A percentile compares a stretch with the other conserved stretches of the same genome.
Evolutionary conservation across 768 basidiomycete genomes (phyloP).

Genomic region (Porphyrellus cyaneotinctus): DNA sequence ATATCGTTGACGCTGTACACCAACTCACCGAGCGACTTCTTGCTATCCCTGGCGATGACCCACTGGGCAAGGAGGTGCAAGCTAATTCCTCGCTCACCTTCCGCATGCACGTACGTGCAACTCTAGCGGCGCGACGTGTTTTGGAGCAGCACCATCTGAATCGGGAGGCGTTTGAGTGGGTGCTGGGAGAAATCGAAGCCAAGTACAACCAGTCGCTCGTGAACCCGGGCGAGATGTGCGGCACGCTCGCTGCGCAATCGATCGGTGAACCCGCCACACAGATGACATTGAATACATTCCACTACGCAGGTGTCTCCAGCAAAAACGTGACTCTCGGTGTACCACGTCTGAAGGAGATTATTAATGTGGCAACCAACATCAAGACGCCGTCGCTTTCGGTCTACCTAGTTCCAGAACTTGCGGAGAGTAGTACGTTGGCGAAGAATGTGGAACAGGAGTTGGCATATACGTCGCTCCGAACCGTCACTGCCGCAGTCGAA

Average conservation of each 20-base stretch:
- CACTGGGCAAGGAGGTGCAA: slow-evolving; percentile 73
- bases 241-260: slow-evolving; percentile 95
- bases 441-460: slow-evolving; percentile 92
- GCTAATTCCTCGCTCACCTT: slow-evolving; percentile 88
- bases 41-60: slow-evolving; percentile 84
- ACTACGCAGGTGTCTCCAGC: slow-evolving; percentile 99
- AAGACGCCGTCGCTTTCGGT: slow-evolving; percentile 97
- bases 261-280: slow-evolving; percentile 99
- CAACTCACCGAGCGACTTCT: slow-evolving; percentile 74
- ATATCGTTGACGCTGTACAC: slow-evolving; percentile 77
- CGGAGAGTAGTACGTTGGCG: slow-evolving; percentile 56
- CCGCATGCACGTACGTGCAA: slow-evolving; percentile 88
- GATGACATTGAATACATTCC: slow-evolving; percentile 99
- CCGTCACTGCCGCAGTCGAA: slow-evolving; percentile 91
- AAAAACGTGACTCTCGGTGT: slow-evolving; percentile 99
- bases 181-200: slow-evolving; percentile 88
- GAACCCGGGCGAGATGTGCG: slow-evolving; percentile 98
- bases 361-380: slow-evolving; percentile 98
- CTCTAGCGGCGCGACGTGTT: slow-evolving; percentile 82
- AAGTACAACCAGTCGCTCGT: slow-evolving; percentile 93
- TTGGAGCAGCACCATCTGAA: slow-evolving; percentile 86
- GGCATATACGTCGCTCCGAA: slow-evolving; percentile 89
- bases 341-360: slow-evolving; percentile 97
- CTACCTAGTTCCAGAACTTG: slow-evolving; percentile 72
- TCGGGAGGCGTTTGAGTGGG: slow-evolving; percentile 96